phyloP scores from a whole-genome alignment of 1,284 basidiomycete species.

The Tilletia caries region DNA sequence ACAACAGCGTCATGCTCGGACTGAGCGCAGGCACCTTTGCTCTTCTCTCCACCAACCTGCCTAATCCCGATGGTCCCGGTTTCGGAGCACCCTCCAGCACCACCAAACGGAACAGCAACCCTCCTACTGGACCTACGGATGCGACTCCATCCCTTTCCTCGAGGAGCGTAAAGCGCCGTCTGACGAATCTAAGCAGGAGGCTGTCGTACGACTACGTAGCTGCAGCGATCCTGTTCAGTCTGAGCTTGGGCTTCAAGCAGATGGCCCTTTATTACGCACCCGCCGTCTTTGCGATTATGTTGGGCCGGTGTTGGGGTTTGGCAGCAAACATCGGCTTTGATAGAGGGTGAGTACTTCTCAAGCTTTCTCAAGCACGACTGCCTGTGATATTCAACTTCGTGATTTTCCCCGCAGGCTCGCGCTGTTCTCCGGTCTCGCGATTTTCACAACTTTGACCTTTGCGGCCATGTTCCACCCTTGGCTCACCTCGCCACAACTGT shows the following conservation, averaged over 20 bases:
- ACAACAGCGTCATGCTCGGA: slow-evolving; percentile 53
- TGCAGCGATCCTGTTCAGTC: slow-evolving; percentile 76
- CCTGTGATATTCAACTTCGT: too few species aligned
- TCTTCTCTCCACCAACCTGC: slow-evolving; percentile 42
- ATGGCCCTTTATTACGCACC: slow-evolving; percentile 94
- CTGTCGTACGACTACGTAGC: slow-evolving; percentile 60
- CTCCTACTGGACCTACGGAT: slow-evolving; percentile 6
- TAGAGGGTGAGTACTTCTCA: slow-evolving; percentile 62
- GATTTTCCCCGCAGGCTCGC: slow-evolving; percentile 56
- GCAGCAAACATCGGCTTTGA: slow-evolving; percentile 63
- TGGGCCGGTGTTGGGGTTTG: slow-evolving; percentile 67
- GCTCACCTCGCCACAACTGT: slow-evolving; percentile 63
- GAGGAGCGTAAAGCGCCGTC: slow-evolving; percentile 13
- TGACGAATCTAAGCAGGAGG: slow-evolving; percentile 39
- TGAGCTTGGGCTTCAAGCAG: slow-evolving; percentile 85
- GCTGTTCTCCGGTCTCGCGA: slow-evolving; percentile 68
- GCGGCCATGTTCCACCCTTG: slow-evolving; percentile 71
- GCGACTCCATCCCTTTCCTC: background rate
- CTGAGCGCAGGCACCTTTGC: slow-evolving; percentile 40
- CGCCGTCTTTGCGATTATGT: slow-evolving; percentile 57
- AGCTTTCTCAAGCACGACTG: too few species aligned
- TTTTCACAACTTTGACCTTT: slow-evolving; percentile 61
- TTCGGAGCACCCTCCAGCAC: slow-evolving; percentile 6
- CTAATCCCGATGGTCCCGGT: slow-evolving; percentile 32
- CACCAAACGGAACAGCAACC: slow-evolving; percentile 10